Percentiles rank a stretch among this genome's conserved stretches.
These are phyloP conservation scores for Arabidopsis hybrid DNA, from an alignment of 441 rosid species.

Conservation along the genomic window DNA sequence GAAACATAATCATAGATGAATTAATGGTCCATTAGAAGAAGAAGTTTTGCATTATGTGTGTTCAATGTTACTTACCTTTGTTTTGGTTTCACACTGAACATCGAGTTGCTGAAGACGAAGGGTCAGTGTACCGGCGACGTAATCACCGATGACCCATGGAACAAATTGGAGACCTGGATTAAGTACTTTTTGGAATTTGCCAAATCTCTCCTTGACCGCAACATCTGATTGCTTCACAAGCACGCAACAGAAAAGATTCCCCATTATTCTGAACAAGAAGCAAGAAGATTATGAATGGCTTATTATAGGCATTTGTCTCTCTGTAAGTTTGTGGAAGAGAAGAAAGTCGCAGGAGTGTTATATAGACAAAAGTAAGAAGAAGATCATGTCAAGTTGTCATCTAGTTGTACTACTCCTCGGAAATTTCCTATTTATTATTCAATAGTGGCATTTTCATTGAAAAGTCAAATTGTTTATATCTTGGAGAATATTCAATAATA, in stretches of 20 bases:
- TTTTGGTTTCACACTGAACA: constrained; percentile 71
- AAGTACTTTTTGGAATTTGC: constrained; percentile 76
- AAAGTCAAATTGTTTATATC: constrained; percentile 14
- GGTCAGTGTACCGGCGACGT: constrained; percentile 70
- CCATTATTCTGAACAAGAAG: constrained; percentile 50
- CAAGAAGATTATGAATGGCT: constrained; percentile 5
- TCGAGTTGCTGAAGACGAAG: constrained; percentile 83
- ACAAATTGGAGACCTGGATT: constrained; percentile 86
- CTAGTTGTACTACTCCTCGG: constrained; percentile 2
- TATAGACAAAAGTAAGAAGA: constrained; percentile 17
- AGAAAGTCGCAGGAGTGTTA: constrained; percentile 1
- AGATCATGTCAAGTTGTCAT: constrained; percentile 41
- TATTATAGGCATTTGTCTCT: not conserved
- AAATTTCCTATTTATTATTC: constrained; percentile 29
- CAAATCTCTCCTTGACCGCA: constrained; percentile 77
- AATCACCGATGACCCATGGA: constrained; percentile 83
- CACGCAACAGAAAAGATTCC: constrained; percentile 71
- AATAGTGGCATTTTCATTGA: constrained; percentile 16
- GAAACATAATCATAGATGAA: constrained; percentile 16
- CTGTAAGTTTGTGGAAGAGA: constrained; percentile 31
- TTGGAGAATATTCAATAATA: not conserved
- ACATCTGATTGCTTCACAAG: constrained; percentile 90
- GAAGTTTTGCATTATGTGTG: not conserved
- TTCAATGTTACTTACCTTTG: constrained; percentile 49
- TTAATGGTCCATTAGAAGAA: not conserved